phyloP scores from a whole-genome alignment of 345 rosid species.

The Pistacia atlantica region DNA sequence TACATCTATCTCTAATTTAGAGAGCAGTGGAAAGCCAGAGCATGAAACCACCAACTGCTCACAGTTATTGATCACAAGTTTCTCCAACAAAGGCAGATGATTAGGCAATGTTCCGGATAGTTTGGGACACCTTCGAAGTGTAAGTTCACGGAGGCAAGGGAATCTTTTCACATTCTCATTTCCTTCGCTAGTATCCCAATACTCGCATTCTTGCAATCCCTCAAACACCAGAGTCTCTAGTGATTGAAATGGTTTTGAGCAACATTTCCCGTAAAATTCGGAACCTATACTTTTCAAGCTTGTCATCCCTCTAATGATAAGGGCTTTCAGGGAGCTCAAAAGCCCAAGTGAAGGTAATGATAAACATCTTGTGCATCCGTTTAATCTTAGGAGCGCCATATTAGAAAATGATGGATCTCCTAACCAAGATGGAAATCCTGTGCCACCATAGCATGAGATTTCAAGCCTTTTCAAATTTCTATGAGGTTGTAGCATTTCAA shows the following conservation, averaged over 20 bases:
- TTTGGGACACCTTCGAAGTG: too few relatives aligned
- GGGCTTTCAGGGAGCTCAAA: background rate
- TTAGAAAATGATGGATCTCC: background rate
- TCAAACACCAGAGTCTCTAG: background rate
- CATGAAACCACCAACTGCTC: too few relatives aligned
- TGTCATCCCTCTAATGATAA: background rate
- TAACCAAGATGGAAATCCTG: background rate
- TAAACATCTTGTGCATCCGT: background rate
- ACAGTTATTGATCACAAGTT: too few relatives aligned
- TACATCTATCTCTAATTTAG: background rate
- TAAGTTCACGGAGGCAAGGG: too few relatives aligned
- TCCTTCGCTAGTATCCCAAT: background rate
- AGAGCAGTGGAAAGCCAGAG: too few relatives aligned
- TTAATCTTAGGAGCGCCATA: background rate
- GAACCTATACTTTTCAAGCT: background rate
- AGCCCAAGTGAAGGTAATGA: background rate
- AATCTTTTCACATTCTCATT: background rate
- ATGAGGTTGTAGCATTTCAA: background rate
- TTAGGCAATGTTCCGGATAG: too few relatives aligned
- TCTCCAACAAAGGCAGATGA: too few relatives aligned
- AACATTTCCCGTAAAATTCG: background rate
- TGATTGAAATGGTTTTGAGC: background rate
- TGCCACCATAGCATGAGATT: background rate
- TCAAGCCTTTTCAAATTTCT: background rate
- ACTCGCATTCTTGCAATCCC: background rate